phyloP scores from a whole-genome alignment of 2,329 filamentous ascomycete species.

The Clonostachys byssicola region DNA sequence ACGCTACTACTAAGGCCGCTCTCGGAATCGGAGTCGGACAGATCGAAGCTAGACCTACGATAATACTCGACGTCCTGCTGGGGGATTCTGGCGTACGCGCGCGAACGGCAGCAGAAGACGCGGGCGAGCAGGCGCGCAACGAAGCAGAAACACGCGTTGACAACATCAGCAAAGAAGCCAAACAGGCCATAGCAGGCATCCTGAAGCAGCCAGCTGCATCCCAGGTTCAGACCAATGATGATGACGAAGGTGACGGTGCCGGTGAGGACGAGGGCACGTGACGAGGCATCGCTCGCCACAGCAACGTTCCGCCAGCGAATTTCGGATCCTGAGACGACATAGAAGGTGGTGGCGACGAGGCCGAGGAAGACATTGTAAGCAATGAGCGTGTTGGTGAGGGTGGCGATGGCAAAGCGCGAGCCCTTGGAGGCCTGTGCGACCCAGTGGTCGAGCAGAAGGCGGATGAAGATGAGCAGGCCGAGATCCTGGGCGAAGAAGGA shows the following conservation, averaged over 20 bases:
- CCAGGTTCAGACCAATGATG: background rate
- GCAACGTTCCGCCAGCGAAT: slow-evolving; percentile 26
- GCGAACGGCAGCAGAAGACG: slow-evolving; percentile 10
- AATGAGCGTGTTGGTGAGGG: slow-evolving; percentile 9
- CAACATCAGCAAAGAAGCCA: slow-evolving; percentile 14
- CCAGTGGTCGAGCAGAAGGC: slow-evolving; percentile 19
- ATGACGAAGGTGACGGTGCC: slow-evolving; percentile 14
- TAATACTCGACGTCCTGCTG: too few species aligned
- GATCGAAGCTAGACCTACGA: too few species aligned
- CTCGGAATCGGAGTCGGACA: too few species aligned
- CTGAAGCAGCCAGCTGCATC: background rate
- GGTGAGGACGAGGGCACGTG: slow-evolving; percentile 19
- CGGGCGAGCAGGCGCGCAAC: background rate
- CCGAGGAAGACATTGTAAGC: slow-evolving; percentile 13
- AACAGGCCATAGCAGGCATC: slow-evolving; percentile 5
- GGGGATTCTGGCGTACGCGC: too few species aligned
- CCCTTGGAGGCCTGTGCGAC: slow-evolving; percentile 9
- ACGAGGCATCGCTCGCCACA: slow-evolving; percentile 20
- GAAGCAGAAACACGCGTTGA: slow-evolving; percentile 13
- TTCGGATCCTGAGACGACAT: slow-evolving; percentile 20
- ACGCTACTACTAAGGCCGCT: too few species aligned
- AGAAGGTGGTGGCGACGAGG: slow-evolving; percentile 15
- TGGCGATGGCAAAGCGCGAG: slow-evolving; percentile 6
- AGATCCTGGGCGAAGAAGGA: slow-evolving; percentile 28
- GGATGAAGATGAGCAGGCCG: slow-evolving; percentile 19